A percentile compares a stretch with the other conserved stretches of the same genome.
Conservation (phyloP, 345 rosid species). For the Punica granatum region DNA sequence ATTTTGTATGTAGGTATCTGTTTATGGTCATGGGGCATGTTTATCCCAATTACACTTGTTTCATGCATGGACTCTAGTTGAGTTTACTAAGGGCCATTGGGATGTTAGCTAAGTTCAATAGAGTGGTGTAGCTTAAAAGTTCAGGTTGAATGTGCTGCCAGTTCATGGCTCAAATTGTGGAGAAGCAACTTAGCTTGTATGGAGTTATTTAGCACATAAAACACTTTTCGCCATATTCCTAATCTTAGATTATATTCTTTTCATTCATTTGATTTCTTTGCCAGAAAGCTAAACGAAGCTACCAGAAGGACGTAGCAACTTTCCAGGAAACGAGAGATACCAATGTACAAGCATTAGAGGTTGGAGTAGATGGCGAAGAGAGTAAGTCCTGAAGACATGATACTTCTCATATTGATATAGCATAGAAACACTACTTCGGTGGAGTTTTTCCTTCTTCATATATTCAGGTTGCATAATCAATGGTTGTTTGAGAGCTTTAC, state of each 20-base stretch:
- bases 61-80: neutral
- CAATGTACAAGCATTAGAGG: conserved; percentile 32
- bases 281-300: conserved; percentile 92
- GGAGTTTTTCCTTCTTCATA: neutral
- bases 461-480: neutral
- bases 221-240: neutral
- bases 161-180: neutral
- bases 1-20: neutral
- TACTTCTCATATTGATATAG: neutral
- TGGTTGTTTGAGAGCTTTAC: neutral
- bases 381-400: conserved; percentile 31
- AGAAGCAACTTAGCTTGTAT: neutral
- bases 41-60: neutral
- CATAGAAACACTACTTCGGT: neutral
- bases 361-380: conserved; percentile 39
- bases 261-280: conserved; percentile 2
- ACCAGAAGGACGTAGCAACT: conserved; percentile 78
- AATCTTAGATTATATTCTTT: neutral
- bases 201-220: neutral
- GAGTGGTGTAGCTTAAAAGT: neutral
- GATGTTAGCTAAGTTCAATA: neutral
- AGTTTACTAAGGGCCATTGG: neutral
- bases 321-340: conserved; percentile 53
- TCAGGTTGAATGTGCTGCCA: neutral
- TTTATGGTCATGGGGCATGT: neutral